These are phyloP conservation scores for Westerdykella aurantiaca DNA, from an alignment of 2,329 filamentous ascomycete genomes.

Conservation along the genomic window DNA sequence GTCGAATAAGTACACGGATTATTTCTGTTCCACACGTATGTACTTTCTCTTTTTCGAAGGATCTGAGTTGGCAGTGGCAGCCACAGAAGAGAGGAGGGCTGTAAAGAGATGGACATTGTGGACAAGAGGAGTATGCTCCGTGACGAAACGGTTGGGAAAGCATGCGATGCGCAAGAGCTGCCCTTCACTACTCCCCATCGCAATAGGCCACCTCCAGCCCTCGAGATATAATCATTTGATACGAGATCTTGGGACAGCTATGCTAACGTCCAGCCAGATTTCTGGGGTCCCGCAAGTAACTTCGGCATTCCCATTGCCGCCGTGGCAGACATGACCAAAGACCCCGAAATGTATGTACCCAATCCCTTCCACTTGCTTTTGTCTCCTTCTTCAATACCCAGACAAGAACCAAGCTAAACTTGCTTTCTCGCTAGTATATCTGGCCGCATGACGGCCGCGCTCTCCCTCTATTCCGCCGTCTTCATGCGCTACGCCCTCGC, in stretches of 20 bases:
- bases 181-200: too few relatives aligned
- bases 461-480: slow-evolving; percentile 56
- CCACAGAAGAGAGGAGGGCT: not conserved
- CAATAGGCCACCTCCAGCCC: too few relatives aligned
- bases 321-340: slow-evolving; percentile 50
- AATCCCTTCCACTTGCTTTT: not conserved
- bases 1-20: slow-evolving; percentile 46
- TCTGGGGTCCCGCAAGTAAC: slow-evolving; percentile 50
- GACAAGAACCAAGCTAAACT: not conserved
- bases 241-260: not conserved
- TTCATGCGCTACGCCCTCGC: slow-evolving; percentile 65
- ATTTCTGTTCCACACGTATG: slow-evolving; percentile 51
- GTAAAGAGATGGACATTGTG: not conserved
- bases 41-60: slow-evolving; percentile 11
- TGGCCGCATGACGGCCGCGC: slow-evolving; percentile 57
- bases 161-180: not conserved
- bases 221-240: too few relatives aligned
- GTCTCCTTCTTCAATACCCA: not conserved
- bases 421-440: slow-evolving; percentile 49
- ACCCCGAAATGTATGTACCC: slow-evolving; percentile 45
- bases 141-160: not conserved
- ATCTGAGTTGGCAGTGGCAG: not conserved
- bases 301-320: slow-evolving; percentile 51
- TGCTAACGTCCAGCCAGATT: slow-evolving; percentile 34
- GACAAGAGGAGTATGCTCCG: not conserved